These are phyloP conservation scores for Metroxylon sagu DNA, from an alignment of 176 grass and related monocot species.

Conservation along the genomic window DNA sequence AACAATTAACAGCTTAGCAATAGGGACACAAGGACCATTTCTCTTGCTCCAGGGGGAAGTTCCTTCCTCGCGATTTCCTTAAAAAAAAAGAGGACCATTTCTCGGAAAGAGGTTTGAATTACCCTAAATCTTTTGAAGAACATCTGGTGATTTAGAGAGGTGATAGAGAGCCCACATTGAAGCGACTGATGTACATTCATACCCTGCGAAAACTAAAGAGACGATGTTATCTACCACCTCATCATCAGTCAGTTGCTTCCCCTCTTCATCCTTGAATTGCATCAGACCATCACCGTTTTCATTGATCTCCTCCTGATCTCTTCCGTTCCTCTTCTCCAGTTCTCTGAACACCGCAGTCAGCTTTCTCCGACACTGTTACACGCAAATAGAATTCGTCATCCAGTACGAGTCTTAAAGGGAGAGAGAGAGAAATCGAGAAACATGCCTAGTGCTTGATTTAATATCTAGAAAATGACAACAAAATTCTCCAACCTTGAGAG, in stretches of 20 bases:
- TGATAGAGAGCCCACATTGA: constrained; percentile 38
- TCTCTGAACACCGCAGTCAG: constrained; percentile 14
- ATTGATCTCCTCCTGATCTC: neutral
- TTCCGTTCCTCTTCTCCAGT: constrained; percentile 11
- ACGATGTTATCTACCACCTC: constrained; percentile 32
- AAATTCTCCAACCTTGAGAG: no score
- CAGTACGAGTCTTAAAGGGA: no score
- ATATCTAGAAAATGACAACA: no score
- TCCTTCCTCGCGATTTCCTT: no score
- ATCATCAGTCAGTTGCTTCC: constrained; percentile 14
- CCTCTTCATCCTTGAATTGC: constrained; percentile 18
- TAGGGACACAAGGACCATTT: no score
- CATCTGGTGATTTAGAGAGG: constrained; percentile 17
- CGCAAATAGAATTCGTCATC: no score
- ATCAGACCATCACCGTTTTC: constrained; percentile 14
- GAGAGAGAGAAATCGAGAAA: no score
- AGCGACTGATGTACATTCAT: constrained; percentile 22
- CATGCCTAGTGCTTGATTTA: no score
- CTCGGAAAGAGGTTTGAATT: no score
- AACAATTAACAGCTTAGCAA: no score
- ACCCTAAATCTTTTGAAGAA: constrained; percentile 24
- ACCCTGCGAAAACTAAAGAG: constrained; percentile 15
- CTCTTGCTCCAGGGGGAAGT: no score
- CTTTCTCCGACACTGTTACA: constrained; percentile 6
- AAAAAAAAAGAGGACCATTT: no score